Base-by-base conservation (phyloP, 495 filamentous ascomycete genomes). In the Tuber microsphaerosporum region DNA sequence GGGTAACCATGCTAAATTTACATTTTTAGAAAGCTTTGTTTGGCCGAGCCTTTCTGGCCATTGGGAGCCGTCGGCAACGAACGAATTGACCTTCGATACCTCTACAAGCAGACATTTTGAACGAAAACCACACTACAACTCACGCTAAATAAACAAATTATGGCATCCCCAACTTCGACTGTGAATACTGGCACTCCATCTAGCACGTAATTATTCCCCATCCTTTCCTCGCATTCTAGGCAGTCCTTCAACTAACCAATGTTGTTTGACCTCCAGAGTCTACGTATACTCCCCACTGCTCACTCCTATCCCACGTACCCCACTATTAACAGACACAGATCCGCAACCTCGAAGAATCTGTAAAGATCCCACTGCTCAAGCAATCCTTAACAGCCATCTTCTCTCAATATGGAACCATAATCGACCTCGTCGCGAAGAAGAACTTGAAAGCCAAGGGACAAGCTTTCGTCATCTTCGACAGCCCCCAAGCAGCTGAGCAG, bases 361-460 rank as follows among this genome's bases (percentile, higher is more conserved):
- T 97, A 84, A 97, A 97, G 82, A 86, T 92, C 73, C 90, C 92
- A 31, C 82, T 89, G 56, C 88, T 99, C 26, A 93, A 91, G 79
- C 88, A 91, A 78, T 88, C 92, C 0, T 87, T 98, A 37, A 81
- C 82, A 7, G 89, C 91, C 80, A 89, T 98, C 82, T 99, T 99
- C 86, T 89, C 89, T 69, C 93, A 97, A 82, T 97, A 93, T 84
- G 95, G 95, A 81, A 92, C 87, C 74, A 88, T 99, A 80, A 85
- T 98, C 80, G 95, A 99, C 75, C 89, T 99, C 75, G 89, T 98
- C 73, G 93, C 93, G 56, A 98, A 98, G 87, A 91, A 87, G 70
- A 97, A 94, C 83, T 86, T 98, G 46, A 93, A 92, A 82, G 92
- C 93, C 74, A 97, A 96, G 84, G 95, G 95, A 69, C 95, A 99